Percentiles rank a stretch among this genome's conserved stretches.
Conservation (phyloP, 305 asterid species). For the Fraxinus ornus region DNA sequence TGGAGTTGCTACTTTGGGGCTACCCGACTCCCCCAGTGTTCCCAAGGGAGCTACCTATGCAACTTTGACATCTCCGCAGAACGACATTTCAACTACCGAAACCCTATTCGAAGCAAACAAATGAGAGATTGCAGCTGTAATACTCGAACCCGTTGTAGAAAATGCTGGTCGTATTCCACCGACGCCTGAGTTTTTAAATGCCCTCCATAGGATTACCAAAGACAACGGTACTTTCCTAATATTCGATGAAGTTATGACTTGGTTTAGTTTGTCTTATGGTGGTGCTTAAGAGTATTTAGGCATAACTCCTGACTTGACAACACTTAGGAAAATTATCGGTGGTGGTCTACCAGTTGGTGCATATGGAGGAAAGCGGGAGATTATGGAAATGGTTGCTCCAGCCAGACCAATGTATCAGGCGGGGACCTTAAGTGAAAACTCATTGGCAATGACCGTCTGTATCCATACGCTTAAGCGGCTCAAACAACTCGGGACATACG, state of each 20-base stretch:
- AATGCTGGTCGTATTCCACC: slow-evolving; percentile 86
- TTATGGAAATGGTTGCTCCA: slow-evolving; percentile 99
- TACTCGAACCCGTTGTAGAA: slow-evolving; percentile 93
- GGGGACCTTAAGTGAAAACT: slow-evolving; percentile 92
- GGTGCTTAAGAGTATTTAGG: slow-evolving; percentile 97
- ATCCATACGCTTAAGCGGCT: slow-evolving; percentile 91
- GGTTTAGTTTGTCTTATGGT: slow-evolving; percentile 81
- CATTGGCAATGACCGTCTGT: slow-evolving; percentile 90
- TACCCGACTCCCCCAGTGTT: slow-evolving; percentile 97
- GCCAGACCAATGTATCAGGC: slow-evolving; percentile 98
- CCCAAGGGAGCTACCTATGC: slow-evolving; percentile 70
- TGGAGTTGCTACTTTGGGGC: slow-evolving; percentile 95
- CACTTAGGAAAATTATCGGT: slow-evolving; percentile 91
- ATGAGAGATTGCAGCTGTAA: slow-evolving; percentile 71
- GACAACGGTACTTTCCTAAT: slow-evolving; percentile 68
- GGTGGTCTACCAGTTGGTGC: slow-evolving; percentile 99
- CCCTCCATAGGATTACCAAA: slow-evolving; percentile 55
- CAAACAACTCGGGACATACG: slow-evolving; percentile 62
- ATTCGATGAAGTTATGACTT: slow-evolving; percentile 96
- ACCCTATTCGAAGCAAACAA: slow-evolving; percentile 68
- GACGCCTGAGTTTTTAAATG: slow-evolving; percentile 58
- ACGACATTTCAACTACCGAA: slow-evolving; percentile 60
- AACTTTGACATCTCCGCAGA: slow-evolving; percentile 79
- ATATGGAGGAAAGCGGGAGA: slow-evolving; percentile 90
- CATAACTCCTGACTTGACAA: slow-evolving; percentile 87